Conservation (phyloP, 805 yeast genomes). For the Candida ficus region DNA sequence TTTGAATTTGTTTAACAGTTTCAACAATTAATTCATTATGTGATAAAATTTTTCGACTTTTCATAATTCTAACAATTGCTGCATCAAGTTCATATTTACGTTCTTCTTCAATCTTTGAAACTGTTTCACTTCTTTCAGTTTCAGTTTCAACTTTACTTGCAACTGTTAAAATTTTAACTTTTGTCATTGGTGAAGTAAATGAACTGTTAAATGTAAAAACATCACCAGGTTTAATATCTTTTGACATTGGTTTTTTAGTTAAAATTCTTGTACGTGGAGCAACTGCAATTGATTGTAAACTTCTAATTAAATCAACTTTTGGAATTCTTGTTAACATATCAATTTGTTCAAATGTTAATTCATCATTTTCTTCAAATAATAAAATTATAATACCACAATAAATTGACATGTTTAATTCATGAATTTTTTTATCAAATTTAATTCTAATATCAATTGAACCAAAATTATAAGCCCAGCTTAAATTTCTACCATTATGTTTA, state of each 20-base stretch:
- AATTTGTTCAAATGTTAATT: constrained; percentile 58
- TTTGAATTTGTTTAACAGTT: constrained; percentile 51
- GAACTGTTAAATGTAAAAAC: constrained; percentile 60
- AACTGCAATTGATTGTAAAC: constrained; percentile 76
- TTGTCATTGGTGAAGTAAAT: constrained; percentile 62
- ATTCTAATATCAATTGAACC: constrained; percentile 80
- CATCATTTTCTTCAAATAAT: constrained; percentile 57
- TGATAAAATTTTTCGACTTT: constrained; percentile 53
- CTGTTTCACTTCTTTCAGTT: constrained; percentile 34
- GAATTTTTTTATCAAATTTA: constrained; percentile 60
- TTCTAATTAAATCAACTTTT: constrained; percentile 63
- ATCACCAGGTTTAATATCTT: constrained; percentile 60
- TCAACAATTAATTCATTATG: constrained; percentile 69
- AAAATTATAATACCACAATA: constrained; percentile 75
- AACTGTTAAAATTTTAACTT: constrained; percentile 70
- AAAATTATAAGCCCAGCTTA: constrained; percentile 77
- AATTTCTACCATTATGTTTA: constrained; percentile 51
- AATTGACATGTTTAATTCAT: constrained; percentile 77
- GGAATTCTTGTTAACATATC: constrained; percentile 66
- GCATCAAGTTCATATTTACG: constrained; percentile 73
- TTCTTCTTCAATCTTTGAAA: constrained; percentile 54
- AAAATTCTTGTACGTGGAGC: constrained; percentile 79
- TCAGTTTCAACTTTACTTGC: constrained; percentile 45
- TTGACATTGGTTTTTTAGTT: constrained; percentile 68
- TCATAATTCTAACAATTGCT: constrained; percentile 85